Percentiles rank a stretch among this genome's conserved stretches.
phyloP scores from a whole-genome alignment of 306 rosid species.

The Fragaria vesca region DNA sequence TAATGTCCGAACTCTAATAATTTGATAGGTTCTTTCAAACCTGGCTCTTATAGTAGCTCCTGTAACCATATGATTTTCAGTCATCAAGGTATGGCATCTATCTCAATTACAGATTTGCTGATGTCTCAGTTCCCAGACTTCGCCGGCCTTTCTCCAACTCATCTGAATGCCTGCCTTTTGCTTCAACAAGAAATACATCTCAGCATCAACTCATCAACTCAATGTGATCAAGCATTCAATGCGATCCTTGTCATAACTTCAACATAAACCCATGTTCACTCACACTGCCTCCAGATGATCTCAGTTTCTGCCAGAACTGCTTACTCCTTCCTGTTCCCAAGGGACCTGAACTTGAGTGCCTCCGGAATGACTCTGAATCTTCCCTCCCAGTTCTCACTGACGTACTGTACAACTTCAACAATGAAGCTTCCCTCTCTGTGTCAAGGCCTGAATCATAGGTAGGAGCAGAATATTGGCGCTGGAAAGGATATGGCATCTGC shows the following conservation, averaged over 20 bases:
- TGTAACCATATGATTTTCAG: neutral
- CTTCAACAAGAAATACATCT: neutral
- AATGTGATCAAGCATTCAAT: constrained; percentile 19
- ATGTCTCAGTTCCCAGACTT: neutral
- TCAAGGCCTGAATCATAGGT: constrained; percentile 43
- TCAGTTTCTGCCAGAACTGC: constrained; percentile 64
- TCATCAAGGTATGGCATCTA: constrained; percentile 17
- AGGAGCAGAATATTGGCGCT: constrained; percentile 44
- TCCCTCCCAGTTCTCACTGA: constrained; percentile 36
- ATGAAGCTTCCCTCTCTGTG: constrained; percentile 48
- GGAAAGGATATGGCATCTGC: constrained; percentile 47
- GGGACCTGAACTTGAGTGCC: constrained; percentile 72
- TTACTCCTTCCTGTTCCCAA: constrained; percentile 51
- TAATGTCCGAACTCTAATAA: constrained; percentile 10
- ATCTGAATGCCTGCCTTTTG: constrained; percentile 8
- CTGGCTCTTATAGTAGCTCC: constrained; percentile 13
- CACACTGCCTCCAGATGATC: constrained; percentile 64
- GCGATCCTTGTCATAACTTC: constrained; percentile 42
- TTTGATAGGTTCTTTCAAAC: neutral
- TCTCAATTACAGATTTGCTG: neutral
- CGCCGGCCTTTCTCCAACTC: neutral
- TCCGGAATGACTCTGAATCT: constrained; percentile 53
- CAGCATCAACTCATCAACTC: neutral
- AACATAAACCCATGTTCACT: constrained; percentile 61
- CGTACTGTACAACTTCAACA: constrained; percentile 49